Percentiles rank a stretch among this genome's conserved stretches.
Evolutionary conservation across 148 eudicot genomes (phyloP).

Genomic region (Selenicereus undatus): DNA sequence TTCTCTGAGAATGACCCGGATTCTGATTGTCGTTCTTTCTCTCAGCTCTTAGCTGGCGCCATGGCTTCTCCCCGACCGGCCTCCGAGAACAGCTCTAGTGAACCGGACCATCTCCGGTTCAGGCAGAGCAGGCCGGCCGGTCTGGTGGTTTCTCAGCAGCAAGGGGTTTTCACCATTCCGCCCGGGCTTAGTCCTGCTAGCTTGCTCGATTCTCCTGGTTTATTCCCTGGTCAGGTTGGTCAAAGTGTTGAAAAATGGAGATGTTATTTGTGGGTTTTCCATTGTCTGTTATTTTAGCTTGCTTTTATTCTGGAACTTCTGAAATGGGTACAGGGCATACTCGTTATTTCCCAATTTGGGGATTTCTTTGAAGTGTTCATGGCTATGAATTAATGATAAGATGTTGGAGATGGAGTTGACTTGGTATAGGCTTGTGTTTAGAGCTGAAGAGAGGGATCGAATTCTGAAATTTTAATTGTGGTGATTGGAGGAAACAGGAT

Average conservation of each 20-base stretch:
- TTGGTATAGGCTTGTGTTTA: background rate
- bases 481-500: background rate
- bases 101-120: conserved; percentile 34
- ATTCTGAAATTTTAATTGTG: background rate
- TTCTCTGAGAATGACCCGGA: conserved; percentile 70
- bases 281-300: background rate
- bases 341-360: background rate
- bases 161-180: conserved; percentile 42
- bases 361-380: background rate
- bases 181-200: conserved; percentile 67
- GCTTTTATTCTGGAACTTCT: background rate
- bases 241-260: background rate
- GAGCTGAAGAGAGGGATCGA: background rate
- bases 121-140: conserved; percentile 46
- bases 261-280: background rate
- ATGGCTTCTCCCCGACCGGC: conserved; percentile 38
- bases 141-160: conserved; percentile 30
- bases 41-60: conserved; percentile 86
- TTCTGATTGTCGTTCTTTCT: conserved; percentile 64
- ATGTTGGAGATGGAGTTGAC: background rate
- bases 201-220: conserved; percentile 68
- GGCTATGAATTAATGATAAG: background rate
- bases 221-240: conserved; percentile 61
- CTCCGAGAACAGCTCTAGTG: conserved; percentile 1
- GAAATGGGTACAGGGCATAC: background rate